These are phyloP conservation scores for Castanea crenata DNA, from an alignment of 306 rosid species.

Conservation along the genomic window DNA sequence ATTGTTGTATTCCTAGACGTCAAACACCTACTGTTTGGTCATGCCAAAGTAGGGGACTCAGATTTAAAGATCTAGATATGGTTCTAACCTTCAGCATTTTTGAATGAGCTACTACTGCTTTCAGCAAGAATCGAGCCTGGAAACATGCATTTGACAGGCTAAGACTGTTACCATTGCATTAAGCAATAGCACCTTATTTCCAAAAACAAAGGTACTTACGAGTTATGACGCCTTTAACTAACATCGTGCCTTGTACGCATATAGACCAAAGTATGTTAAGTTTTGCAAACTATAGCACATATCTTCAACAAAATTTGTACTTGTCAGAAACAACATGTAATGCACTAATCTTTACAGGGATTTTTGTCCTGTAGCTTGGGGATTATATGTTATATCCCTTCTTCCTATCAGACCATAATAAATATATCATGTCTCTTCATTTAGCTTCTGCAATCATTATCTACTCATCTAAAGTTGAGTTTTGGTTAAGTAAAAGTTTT, in stretches of 20 bases:
- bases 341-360: neutral
- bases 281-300: neutral
- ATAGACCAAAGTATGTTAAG: neutral
- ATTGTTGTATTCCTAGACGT: too few relatives aligned
- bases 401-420: neutral
- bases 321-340: neutral
- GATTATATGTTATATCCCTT: neutral
- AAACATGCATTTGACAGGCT: neutral
- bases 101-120: too few relatives aligned
- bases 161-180: neutral
- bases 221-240: neutral
- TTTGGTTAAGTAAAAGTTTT: neutral
- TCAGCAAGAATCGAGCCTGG: neutral
- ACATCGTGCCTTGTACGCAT: neutral
- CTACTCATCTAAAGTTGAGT: neutral
- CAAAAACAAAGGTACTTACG: neutral
- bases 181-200: neutral
- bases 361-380: neutral
- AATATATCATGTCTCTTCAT: neutral
- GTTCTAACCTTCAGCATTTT: neutral
- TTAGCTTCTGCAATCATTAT: neutral
- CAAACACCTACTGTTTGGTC: neutral
- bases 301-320: neutral
- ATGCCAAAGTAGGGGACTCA: neutral
- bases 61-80: neutral